Base-by-base conservation (phyloP, 116 monocot genomes). In the Papilionanthe hybrid region DNA sequence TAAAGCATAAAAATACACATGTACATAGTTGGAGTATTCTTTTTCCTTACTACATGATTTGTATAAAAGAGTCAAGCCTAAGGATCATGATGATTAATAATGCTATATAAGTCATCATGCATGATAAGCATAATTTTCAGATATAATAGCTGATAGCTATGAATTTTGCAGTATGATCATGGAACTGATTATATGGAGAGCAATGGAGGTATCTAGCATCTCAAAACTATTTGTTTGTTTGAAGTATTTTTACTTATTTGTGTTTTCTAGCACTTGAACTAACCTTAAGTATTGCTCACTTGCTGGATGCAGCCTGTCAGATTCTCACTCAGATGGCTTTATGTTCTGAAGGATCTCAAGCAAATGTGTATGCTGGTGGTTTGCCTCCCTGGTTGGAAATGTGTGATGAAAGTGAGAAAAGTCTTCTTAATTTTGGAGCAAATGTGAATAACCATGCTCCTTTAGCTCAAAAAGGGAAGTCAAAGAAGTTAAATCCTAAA, bases 401-500 rank as follows among this genome's bases (percentile, higher is more conserved):
- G 76, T 80, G 55, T 74, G 84, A 87, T 83, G 80, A 78, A 82
- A 79, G 69, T 75, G 88, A 85, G 13, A 79, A 53, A 42, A 74
- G 20, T 78, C 57, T 75, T 18, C 7, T 83, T 50, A 84, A 74
- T 49, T 78, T 63, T 73, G 79, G 55, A 48, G 29, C 29, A 72
- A 19, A n/a, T 55, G 37, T 42, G 65, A 65, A 63, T 49, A 56
- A 79, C 47, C 45, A 29, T 63, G 27, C 79, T 25, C 49, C 78
- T 57, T 75, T 82, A 28, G 32, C 78, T 72, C 76, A 78, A 41
- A 75, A 76, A 50, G 77, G 67, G 58, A 94, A 87, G 76, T 75
- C 82, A 9, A 81, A 42, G 41, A 99, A 92, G 75, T 86, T 99
- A 55, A 99, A 99, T 60, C 93, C 99, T 72, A 93, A 95, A 76